Percentiles rank a stretch among this genome's conserved stretches.
Conservation (phyloP, 805 yeast species). For the Isabelozyma pseudorhagii region DNA sequence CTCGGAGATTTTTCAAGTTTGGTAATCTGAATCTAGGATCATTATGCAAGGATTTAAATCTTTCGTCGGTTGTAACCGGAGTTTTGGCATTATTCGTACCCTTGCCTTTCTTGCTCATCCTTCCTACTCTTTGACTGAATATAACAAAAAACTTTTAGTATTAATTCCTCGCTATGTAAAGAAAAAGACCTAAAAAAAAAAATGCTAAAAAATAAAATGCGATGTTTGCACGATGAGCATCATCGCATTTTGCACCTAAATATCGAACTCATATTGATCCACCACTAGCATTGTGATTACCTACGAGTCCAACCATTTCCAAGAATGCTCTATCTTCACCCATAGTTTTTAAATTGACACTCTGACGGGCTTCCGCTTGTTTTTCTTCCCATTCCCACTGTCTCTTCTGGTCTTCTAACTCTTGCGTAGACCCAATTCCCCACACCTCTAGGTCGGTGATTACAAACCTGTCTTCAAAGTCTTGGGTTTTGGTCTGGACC, state of each 20-base stretch:
- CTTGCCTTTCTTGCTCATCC: slow-evolving; percentile 2
- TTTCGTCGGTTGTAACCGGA: slow-evolving; percentile 57
- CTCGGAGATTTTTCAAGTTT: slow-evolving; percentile 62
- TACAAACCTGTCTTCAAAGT: slow-evolving; percentile 66
- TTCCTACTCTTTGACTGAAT: background rate
- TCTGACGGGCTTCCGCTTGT: slow-evolving; percentile 77
- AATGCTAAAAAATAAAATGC: background rate
- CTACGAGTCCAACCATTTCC: slow-evolving; percentile 74
- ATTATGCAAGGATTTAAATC: slow-evolving; percentile 73
- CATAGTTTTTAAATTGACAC: slow-evolving; percentile 59
- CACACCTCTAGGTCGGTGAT: slow-evolving; percentile 82
- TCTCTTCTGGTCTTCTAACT: slow-evolving; percentile 69
- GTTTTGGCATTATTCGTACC: slow-evolving; percentile 5
- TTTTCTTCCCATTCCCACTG: slow-evolving; percentile 90
- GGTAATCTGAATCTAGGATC: slow-evolving; percentile 89
- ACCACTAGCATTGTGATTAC: slow-evolving; percentile 42
- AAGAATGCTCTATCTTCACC: slow-evolving; percentile 83
- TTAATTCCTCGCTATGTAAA: background rate
- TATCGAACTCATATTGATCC: slow-evolving; percentile 40
- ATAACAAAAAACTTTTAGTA: background rate
- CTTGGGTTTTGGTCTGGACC: slow-evolving; percentile 9
- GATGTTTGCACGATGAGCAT: background rate
- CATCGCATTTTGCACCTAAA: background rate
- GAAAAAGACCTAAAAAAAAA: background rate
- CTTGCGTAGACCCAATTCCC: slow-evolving; percentile 85